Evolutionary conservation across 768 basidiomycete genomes (phyloP).

Genomic region (Phaeotremella fagi): DNA sequence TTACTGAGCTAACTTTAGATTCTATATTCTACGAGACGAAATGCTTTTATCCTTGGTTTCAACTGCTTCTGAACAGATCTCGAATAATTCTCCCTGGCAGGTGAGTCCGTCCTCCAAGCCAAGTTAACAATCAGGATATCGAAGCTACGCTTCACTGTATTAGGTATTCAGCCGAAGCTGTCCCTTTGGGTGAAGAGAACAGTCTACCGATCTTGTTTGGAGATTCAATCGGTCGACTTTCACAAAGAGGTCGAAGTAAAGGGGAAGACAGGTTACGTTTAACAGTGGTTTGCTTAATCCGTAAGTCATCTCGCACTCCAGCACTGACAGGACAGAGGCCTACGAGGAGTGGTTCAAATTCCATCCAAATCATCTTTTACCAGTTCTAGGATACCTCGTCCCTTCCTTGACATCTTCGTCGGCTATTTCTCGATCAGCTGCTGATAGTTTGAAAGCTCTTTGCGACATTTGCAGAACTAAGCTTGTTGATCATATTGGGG

Average conservation of each 20-base stretch:
- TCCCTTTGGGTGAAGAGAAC: conserved; percentile 58
- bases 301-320: conserved; percentile 50
- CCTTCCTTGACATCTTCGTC: conserved; percentile 52
- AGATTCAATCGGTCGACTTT: conserved; percentile 61
- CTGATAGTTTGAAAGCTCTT: conserved; percentile 73
- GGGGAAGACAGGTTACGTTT: conserved; percentile 61
- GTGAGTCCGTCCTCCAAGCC: conserved; percentile 49
- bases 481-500: conserved; percentile 73
- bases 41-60: conserved; percentile 69
- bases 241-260: conserved; percentile 46
- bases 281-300: conserved; percentile 69
- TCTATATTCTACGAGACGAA: conserved; percentile 78
- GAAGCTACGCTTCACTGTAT: conserved; percentile 84
- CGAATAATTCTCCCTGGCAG: conserved; percentile 58
- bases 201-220: conserved; percentile 58
- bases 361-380: conserved; percentile 58
- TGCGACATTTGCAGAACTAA: conserved; percentile 86
- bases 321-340: conserved; percentile 28
- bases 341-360: conserved; percentile 50
- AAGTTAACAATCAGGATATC: conserved; percentile 57
- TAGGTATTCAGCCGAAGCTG: conserved; percentile 79
- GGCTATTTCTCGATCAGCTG: conserved; percentile 56
- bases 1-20: conserved; percentile 45
- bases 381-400: conserved; percentile 62
- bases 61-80: conserved; percentile 59